Percentiles rank a stretch among this genome's conserved stretches.
Conservation (phyloP, 805 yeast genomes). For the Metschnikowia reukaufii region DNA sequence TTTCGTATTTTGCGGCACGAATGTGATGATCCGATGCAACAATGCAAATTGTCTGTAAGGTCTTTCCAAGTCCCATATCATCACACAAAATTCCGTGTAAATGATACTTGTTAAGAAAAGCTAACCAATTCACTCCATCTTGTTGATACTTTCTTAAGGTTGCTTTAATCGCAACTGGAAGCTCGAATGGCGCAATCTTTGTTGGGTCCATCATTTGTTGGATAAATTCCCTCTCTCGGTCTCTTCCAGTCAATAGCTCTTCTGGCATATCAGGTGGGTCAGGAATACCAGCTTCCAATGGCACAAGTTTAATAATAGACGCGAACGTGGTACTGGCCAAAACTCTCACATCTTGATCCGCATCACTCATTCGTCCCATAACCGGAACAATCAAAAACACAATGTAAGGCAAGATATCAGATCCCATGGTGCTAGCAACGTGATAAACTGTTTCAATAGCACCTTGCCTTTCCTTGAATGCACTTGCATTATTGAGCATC, state of each 20-base stretch:
- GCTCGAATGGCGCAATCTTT: slow-evolving; percentile 79
- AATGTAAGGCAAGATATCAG: slow-evolving; percentile 87
- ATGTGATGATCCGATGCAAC: slow-evolving; percentile 93
- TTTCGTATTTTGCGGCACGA: slow-evolving; percentile 68
- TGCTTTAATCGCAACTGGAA: slow-evolving; percentile 92
- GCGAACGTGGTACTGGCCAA: slow-evolving; percentile 97
- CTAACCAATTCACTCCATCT: slow-evolving; percentile 98
- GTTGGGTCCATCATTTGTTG: slow-evolving; percentile 98
- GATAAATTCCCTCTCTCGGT: slow-evolving; percentile 88
- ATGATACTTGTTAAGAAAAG: slow-evolving; percentile 90
- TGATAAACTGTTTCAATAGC: slow-evolving; percentile 91
- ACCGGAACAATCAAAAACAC: slow-evolving; percentile 95
- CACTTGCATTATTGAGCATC: slow-evolving; percentile 72
- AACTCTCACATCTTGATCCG: slow-evolving; percentile 82
- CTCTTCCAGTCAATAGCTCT: slow-evolving; percentile 83
- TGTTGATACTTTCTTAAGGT: slow-evolving; percentile 93
- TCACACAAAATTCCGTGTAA: slow-evolving; percentile 97
- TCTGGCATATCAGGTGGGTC: slow-evolving; percentile 91
- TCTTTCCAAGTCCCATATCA: slow-evolving; percentile 99
- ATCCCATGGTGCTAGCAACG: slow-evolving; percentile 79
- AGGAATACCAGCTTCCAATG: slow-evolving; percentile 95
- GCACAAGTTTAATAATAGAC: slow-evolving; percentile 89
- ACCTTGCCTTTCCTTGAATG: slow-evolving; percentile 79
- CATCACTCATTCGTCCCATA: slow-evolving; percentile 96
- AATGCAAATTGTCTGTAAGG: slow-evolving; percentile 94